Evolutionary conservation across 495 filamentous ascomycete genomes (phyloP), one percentile per base, ranked within the genome.

Genomic region (Lasiosphaeria miniovina): DNA sequence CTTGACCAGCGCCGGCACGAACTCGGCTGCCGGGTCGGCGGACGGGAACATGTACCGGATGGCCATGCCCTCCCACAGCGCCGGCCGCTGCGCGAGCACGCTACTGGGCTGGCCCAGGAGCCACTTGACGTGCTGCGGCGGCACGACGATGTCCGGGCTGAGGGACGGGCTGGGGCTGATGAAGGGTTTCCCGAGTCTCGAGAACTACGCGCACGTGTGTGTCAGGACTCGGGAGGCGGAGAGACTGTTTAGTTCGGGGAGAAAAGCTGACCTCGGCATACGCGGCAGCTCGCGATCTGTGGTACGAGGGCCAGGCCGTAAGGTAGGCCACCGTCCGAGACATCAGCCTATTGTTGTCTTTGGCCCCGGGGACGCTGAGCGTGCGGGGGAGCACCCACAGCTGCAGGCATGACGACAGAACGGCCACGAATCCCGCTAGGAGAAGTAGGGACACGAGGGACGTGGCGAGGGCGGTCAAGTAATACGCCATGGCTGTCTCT

Each of bases 21-120:
- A 46, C 12, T 46, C 43, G 8, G 43, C 43, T 0, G 7, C 12
- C 4, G 43, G 43, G 12, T 46, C 43, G 1, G 43, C 43, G 4
- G 8, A 9, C 0, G 11, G 7, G 4, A 46, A 46, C 43, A 46
- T 46, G 43, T 46, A 46, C 11, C 11, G 6, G 43, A 46, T 46
- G 43, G 43, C 43, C 43, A 46, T 46, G 43, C 43, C 43, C 15
- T 46, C 43, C 43, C 43, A 46, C 8, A 46, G 43, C 7, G 43
- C 43, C 4, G 43, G 43, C 43, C 43, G 43, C 11, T 46, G 43
- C 12, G 43, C 43, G 43, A 46, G 12, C 8, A 46, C 43, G 11
- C 43, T 46, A 5, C 43, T 46, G 43, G 43, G 43, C 11, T 46
- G 43, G 43, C 11, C 8, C 5, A 46, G 43, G 11, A 46, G 43